Percentiles rank a stretch among this genome's conserved stretches.
phyloP scores from a whole-genome alignment of 306 rosid species.

The Cucumis hystrix region DNA sequence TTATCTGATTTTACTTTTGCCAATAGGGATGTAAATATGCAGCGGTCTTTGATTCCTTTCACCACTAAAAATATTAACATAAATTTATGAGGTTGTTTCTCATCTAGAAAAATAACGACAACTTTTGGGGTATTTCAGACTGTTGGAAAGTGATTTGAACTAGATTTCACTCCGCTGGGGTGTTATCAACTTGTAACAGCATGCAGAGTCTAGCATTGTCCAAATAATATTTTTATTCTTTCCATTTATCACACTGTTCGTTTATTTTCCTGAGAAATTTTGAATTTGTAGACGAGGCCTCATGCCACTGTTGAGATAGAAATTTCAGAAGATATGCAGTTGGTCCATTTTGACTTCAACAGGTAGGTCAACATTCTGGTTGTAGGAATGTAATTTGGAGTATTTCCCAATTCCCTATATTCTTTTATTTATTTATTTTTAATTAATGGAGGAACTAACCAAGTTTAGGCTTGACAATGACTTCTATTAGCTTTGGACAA shows the following conservation, averaged over 20 bases:
- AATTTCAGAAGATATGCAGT: slow-evolving; percentile 98
- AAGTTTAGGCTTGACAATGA: neutral
- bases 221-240: neutral
- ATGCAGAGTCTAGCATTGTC: neutral
- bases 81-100: neutral
- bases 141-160: neutral
- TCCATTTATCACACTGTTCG: neutral
- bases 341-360: slow-evolving; percentile 96
- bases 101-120: neutral
- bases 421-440: neutral
- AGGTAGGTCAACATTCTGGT: slow-evolving; percentile 33
- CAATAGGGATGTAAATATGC: neutral
- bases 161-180: neutral
- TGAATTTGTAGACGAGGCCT: slow-evolving; percentile 60
- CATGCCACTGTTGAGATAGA: slow-evolving; percentile 99
- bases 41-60: neutral
- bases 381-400: neutral
- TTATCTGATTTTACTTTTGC: neutral
- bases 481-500: neutral
- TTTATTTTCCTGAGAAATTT: neutral
- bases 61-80: neutral
- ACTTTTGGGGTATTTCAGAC: neutral
- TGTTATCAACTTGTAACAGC: neutral
- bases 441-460: neutral
- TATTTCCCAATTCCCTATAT: neutral